These are phyloP conservation scores for Calonectria leucothoes DNA, from an alignment of 2,329 filamentous ascomycete species.

Conservation along the genomic window DNA sequence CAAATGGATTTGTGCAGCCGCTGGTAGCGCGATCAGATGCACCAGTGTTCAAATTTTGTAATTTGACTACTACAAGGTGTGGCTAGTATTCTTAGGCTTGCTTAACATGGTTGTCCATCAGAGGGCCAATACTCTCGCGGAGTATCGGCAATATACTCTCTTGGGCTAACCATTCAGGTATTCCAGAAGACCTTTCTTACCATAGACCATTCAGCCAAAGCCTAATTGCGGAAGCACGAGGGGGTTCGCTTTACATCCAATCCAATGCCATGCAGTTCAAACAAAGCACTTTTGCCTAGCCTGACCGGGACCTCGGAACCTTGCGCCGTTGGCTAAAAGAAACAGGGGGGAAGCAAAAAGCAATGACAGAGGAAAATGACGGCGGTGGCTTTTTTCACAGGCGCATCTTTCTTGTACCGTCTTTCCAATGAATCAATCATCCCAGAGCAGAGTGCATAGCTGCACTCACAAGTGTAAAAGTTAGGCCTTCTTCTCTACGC, in stretches of 20 bases:
- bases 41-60: not conserved
- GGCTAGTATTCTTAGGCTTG: not conserved
- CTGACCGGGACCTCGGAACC: too few species aligned
- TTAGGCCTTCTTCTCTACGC: not conserved
- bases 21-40: not conserved
- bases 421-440: not conserved
- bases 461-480: not conserved
- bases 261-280: not conserved
- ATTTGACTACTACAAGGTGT: not conserved
- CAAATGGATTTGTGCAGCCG: not conserved
- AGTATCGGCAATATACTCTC: not conserved
- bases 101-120: not conserved
- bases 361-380: not conserved
- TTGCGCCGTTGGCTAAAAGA: not conserved
- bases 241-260: too few species aligned
- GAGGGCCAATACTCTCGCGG: not conserved
- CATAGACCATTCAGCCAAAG: not conserved
- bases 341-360: too few species aligned
- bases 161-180: not conserved
- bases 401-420: too few species aligned
- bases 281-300: not conserved
- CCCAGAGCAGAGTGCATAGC: not conserved
- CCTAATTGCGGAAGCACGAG: not conserved
- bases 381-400: not conserved
- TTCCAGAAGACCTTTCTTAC: too few species aligned